Conservation (phyloP, 331 rosid genomes). For the Rhamnella rubrinervis region DNA sequence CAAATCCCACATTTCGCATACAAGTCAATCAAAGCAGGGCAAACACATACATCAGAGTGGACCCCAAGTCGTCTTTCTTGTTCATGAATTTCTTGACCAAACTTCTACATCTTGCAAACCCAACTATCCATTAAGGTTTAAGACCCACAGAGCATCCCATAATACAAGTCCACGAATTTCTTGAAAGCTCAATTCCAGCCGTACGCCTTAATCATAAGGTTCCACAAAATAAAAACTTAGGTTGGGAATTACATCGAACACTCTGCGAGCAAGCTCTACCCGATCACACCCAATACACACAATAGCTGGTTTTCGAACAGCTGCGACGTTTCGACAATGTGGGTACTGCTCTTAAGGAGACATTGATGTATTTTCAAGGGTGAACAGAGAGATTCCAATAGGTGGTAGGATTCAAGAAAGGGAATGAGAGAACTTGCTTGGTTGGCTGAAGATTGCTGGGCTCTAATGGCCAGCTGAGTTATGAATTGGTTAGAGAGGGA, state of each 20-base stretch:
- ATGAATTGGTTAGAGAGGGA: background rate
- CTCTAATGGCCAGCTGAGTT: background rate
- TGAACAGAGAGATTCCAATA: slow-evolving; percentile 28
- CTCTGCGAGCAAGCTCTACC: too few relatives aligned
- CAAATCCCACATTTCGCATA: slow-evolving; percentile 64
- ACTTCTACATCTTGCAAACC: slow-evolving; percentile 42
- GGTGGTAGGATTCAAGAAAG: slow-evolving; percentile 38
- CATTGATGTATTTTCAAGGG: slow-evolving; percentile 34
- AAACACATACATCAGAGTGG: slow-evolving; percentile 46
- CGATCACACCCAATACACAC: too few relatives aligned
- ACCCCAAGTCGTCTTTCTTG: slow-evolving; percentile 42
- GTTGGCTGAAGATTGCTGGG: background rate
- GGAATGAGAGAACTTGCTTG: background rate
- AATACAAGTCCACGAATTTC: slow-evolving; percentile 41
- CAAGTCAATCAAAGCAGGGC: slow-evolving; percentile 59
- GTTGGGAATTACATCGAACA: too few relatives aligned
- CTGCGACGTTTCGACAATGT: too few relatives aligned
- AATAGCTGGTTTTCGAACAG: too few relatives aligned
- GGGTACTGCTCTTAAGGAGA: too few relatives aligned
- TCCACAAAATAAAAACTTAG: too few relatives aligned
- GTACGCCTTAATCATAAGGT: slow-evolving; percentile 21
- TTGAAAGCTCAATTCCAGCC: slow-evolving; percentile 58
- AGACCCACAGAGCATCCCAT: slow-evolving; percentile 37
- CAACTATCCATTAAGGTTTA: slow-evolving; percentile 62
- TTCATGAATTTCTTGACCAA: slow-evolving; percentile 48